phyloP scores from a whole-genome alignment of 768 basidiomycete species.

The Boletus rubroflammeus region DNA sequence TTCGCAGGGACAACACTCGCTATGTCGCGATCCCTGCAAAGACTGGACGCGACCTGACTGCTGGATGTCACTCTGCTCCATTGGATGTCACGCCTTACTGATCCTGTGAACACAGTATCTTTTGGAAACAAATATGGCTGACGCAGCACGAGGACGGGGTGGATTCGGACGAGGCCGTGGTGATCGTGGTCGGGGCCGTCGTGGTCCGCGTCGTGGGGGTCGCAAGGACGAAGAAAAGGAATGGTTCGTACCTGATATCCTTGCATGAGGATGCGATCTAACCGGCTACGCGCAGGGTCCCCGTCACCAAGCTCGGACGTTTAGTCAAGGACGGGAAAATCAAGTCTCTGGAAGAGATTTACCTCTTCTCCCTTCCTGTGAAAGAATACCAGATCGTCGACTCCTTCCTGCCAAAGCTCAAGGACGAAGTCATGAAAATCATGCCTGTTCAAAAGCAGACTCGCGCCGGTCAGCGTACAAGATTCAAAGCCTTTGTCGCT shows the following conservation, averaged over 20 bases:
- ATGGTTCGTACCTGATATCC: conserved; percentile 59
- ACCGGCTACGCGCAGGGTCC: conserved; percentile 57
- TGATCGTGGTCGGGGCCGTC: conserved; percentile 58
- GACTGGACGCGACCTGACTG: neutral
- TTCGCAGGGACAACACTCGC: neutral
- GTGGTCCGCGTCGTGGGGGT: conserved; percentile 88
- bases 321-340: conserved; percentile 99
- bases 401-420: conserved; percentile 97
- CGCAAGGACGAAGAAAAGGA: conserved; percentile 99
- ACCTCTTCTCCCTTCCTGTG: conserved; percentile 99
- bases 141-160: conserved; percentile 89
- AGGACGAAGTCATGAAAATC: conserved; percentile 99
- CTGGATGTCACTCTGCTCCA: conserved; percentile 45
- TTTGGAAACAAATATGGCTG: conserved; percentile 59
- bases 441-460: conserved; percentile 99
- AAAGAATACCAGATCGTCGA: conserved; percentile 99
- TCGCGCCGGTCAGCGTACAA: conserved; percentile 97
- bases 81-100: conserved; percentile 42
- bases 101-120: conserved; percentile 27
- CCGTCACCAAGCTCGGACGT: conserved; percentile 98
- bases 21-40: neutral
- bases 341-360: conserved; percentile 99
- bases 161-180: conserved; percentile 86
- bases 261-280: conserved; percentile 2
- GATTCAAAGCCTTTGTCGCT: conserved; percentile 99